These are phyloP conservation scores for Phialophora macrospora DNA, from an alignment of 2,329 filamentous ascomycete species.

Conservation along the genomic window DNA sequence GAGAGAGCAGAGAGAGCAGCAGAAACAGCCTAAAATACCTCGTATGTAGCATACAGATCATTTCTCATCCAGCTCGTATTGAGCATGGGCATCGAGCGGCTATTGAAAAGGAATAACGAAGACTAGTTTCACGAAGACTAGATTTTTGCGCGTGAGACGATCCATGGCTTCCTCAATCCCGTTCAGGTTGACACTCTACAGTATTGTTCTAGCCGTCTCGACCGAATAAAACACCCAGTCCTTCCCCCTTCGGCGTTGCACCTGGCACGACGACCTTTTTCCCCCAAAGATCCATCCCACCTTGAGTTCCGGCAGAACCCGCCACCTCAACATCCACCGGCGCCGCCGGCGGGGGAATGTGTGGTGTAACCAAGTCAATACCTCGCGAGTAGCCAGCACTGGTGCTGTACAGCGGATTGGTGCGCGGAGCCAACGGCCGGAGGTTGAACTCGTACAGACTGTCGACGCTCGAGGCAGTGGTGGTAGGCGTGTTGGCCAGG, in stretches of 20 bases:
- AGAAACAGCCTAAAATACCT: too few species aligned
- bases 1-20: too few species aligned
- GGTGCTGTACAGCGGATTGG: slow-evolving; percentile 47
- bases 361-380: slow-evolving; percentile 50
- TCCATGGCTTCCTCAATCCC: too few species aligned
- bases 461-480: slow-evolving; percentile 48
- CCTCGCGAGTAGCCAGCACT: slow-evolving; percentile 41
- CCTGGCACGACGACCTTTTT: slow-evolving; percentile 30
- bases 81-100: too few species aligned
- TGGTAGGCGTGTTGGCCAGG: slow-evolving; percentile 47
- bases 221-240: slow-evolving; percentile 33
- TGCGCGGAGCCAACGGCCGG: slow-evolving; percentile 49
- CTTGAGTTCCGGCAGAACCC: slow-evolving; percentile 12
- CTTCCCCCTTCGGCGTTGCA: slow-evolving; percentile 22
- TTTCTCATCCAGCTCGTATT: too few species aligned
- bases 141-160: too few species aligned
- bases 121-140: too few species aligned
- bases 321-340: slow-evolving; percentile 10
- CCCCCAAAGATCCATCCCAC: slow-evolving; percentile 31
- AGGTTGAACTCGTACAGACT: slow-evolving; percentile 41
- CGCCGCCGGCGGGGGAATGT: slow-evolving; percentile 39
- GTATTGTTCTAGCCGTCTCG: slow-evolving; percentile 10
- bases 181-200: background rate
- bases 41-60: too few species aligned
- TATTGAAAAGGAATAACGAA: too few species aligned